phyloP scores from a whole-genome alignment of 352 stramenopile genomes.

The Phytophthora macrochlamydospora region DNA sequence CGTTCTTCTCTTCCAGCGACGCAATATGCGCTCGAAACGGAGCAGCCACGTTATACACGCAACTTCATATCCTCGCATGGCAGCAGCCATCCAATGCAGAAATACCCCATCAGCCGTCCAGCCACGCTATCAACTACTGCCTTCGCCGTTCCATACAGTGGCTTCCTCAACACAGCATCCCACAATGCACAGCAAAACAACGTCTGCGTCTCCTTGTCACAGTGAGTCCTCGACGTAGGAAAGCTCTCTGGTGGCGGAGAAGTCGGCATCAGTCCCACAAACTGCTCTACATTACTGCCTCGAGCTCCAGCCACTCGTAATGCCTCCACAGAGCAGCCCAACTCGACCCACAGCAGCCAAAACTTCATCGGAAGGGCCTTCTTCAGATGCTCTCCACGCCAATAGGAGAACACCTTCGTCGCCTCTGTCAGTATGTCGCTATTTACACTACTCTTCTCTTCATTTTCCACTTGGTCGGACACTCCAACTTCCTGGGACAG shows the following conservation, averaged over 20 bases:
- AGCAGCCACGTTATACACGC: slow-evolving; percentile 41
- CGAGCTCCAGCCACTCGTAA: slow-evolving; percentile 8
- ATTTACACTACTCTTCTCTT: slow-evolving; percentile 4
- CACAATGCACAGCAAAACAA: slow-evolving; percentile 29
- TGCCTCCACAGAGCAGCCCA: slow-evolving; percentile 32
- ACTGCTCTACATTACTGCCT: neutral
- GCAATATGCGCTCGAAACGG: slow-evolving; percentile 24
- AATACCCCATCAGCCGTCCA: slow-evolving; percentile 24
- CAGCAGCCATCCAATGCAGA: slow-evolving; percentile 32
- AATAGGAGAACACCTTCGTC: slow-evolving; percentile 24
- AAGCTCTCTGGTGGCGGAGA: slow-evolving; percentile 14
- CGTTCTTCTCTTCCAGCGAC: neutral
- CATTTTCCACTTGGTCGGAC: neutral
- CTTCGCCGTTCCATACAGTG: slow-evolving; percentile 14
- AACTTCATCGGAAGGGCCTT: slow-evolving; percentile 13
- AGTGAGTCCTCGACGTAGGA: slow-evolving; percentile 10
- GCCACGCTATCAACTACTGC: neutral
- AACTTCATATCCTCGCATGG: slow-evolving; percentile 42
- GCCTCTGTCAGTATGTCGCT: slow-evolving; percentile 4
- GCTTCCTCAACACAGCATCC: slow-evolving; percentile 25
- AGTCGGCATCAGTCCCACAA: slow-evolving; percentile 6
- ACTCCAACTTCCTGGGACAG: neutral
- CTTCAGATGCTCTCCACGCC: slow-evolving; percentile 24
- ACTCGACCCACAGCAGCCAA: slow-evolving; percentile 40
- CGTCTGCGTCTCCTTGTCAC: slow-evolving; percentile 27